These are phyloP conservation scores for Serendipita sp. DNA, from an alignment of 768 basidiomycete species.

Conservation along the genomic window DNA sequence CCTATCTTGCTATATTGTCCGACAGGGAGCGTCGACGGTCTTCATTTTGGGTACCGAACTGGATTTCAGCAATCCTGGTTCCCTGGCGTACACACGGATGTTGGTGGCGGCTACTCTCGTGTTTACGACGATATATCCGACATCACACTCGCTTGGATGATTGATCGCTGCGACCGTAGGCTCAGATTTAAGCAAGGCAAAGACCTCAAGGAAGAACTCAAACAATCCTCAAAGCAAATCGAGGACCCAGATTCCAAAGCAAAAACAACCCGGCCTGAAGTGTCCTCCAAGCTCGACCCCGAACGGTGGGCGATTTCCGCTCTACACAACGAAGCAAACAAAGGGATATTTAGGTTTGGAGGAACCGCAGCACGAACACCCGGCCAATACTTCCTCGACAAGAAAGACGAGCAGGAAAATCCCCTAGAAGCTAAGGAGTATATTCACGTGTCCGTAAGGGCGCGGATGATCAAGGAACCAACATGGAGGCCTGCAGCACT, in stretches of 20 bases:
- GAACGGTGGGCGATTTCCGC: neutral
- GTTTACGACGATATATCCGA: no score
- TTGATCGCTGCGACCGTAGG: neutral
- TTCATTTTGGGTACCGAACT: conserved; percentile 13
- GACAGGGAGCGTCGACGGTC: conserved; percentile 11
- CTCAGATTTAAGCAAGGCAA: neutral
- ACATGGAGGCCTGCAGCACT: neutral
- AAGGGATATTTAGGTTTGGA: neutral
- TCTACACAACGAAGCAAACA: neutral
- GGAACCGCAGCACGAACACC: neutral
- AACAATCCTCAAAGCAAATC: neutral
- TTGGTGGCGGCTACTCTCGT: no score
- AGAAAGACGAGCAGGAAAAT: neutral
- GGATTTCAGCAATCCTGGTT: conserved; percentile 6
- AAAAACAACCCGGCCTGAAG: neutral
- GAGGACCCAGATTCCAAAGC: neutral
- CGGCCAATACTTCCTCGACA: neutral
- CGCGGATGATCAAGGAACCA: neutral
- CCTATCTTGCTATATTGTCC: conserved; percentile 14
- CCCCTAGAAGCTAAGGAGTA: neutral
- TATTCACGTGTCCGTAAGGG: neutral
- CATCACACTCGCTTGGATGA: neutral
- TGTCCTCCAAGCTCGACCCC: neutral
- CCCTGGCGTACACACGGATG: neutral
- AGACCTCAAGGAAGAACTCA: neutral